Conservation (phyloP, 106 monocot genomes). For the Chionographis japonica region DNA sequence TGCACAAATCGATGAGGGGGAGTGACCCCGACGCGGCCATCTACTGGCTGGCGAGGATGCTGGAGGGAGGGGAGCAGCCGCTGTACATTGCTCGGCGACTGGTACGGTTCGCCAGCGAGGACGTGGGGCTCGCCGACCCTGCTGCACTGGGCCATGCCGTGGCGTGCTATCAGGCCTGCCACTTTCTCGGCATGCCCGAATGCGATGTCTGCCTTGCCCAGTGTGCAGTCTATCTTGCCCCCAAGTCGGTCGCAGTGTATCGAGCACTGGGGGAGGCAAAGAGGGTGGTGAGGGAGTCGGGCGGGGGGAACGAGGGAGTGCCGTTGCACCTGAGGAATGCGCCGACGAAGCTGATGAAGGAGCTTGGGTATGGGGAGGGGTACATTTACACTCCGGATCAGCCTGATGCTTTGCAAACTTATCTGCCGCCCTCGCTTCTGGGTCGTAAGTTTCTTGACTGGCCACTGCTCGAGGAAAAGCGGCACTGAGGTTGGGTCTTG, state of each 20-base stretch:
- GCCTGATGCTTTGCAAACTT: constrained; percentile 39
- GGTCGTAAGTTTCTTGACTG: constrained; percentile 72
- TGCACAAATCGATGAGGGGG: constrained; percentile 88
- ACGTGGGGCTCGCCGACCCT: constrained; percentile 72
- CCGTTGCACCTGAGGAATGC: constrained; percentile 87
- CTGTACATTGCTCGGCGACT: constrained; percentile 76
- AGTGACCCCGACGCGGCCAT: constrained; percentile 60
- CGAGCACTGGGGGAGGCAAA: constrained; percentile 47
- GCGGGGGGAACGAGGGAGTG: constrained; percentile 73
- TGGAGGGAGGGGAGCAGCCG: constrained; percentile 78
- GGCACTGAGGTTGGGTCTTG: constrained; percentile 7
- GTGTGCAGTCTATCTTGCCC: constrained; percentile 72
- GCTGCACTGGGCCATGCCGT: constrained; percentile 55
- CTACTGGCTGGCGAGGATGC: constrained; percentile 86
- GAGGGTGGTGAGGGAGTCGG: constrained; percentile 52
- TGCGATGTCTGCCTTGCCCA: constrained; percentile 66
- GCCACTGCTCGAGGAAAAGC: constrained; percentile 29
- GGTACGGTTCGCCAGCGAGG: constrained; percentile 79
- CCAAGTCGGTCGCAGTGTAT: constrained; percentile 80
- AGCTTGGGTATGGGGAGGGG: constrained; percentile 66
- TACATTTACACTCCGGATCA: constrained; percentile 82
- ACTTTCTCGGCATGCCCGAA: constrained; percentile 82
- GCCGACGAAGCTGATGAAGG: constrained; percentile 83
- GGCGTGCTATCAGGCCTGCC: constrained; percentile 82
- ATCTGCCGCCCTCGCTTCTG: constrained; percentile 51